Base-by-base conservation (phyloP, 768 basidiomycete species). In the Macrolepiota dolichaula region DNA sequence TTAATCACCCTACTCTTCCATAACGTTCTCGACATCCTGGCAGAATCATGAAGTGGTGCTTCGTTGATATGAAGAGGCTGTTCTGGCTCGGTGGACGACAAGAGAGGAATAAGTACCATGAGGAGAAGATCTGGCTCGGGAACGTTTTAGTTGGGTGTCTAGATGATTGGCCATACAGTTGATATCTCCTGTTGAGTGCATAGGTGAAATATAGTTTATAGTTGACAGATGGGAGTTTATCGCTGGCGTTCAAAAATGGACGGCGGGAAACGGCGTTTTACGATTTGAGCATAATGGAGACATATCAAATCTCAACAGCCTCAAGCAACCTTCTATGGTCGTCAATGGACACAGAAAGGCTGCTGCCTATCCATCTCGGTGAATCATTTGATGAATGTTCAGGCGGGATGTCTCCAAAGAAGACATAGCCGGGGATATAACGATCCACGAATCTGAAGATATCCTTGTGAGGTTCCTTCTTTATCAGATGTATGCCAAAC, bases 381-480 rank as follows among this genome's bases (percentile, higher is more conserved):
- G 59, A 49, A n/a, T 63, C 38, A 15, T 15, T 54, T n/a, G 51
- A 15, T 51, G 62, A 46, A 13, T 59, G 15, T 15, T 44, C 49
- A 35, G 61, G 57, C 24, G 42, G 37, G 6, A 35, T 24, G 29
- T 63, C 57, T 9, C 62, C 59, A 49, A 66, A 66, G 42, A 66
- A 66, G 36, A 66, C 63, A 49, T 66, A 66, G 19, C 65, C 65
- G n/a, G 65, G 65, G 10, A 66, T 94, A 72, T 97, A 97, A 3
- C 96, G 86, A 72, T 94, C 91, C 5, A 96, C 86, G 69, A 96
- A 96, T 37, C 91, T 93, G 68, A 37, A 25, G 44, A 40, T 29
- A 22, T 55, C 47, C 24, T 62, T 29, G 55, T 44, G 37, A 47
- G 57, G 44, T 36, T n/a, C 25, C 40, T 32, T 36, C 36, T 13